A percentile compares a stretch with the other conserved stretches of the same genome.
phyloP scores from a whole-genome alignment of 768 basidiomycete species.

The Leccinum broughii region DNA sequence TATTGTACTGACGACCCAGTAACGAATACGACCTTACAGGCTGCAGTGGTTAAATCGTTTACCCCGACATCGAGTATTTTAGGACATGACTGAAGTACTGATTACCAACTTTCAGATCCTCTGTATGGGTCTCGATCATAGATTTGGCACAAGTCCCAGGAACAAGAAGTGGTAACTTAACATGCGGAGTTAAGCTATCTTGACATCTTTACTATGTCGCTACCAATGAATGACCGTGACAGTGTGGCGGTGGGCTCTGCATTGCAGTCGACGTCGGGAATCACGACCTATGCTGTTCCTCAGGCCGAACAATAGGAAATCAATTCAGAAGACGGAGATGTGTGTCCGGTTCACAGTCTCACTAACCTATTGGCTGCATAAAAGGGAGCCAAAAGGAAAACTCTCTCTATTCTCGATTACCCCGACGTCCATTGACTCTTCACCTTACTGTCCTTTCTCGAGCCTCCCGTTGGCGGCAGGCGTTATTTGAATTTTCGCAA shows the following conservation, averaged over 20 bases:
- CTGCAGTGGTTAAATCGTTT: not conserved
- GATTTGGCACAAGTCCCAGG: not conserved
- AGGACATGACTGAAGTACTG: not conserved
- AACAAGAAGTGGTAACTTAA: not conserved
- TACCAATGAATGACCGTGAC: not conserved
- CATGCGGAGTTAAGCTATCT: not conserved
- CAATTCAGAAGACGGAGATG: not conserved
- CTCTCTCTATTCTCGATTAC: not conserved
- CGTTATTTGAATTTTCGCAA: constrained; percentile 3
- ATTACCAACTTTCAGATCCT: not conserved
- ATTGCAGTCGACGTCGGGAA: not conserved
- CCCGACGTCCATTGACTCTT: not conserved
- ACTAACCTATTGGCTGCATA: not conserved
- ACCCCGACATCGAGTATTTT: not conserved
- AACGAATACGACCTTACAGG: not conserved
- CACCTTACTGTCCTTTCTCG: not conserved
- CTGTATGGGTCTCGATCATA: not conserved
- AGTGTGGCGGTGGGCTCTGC: not conserved
- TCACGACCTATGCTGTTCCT: not conserved
- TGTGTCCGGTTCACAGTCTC: not conserved
- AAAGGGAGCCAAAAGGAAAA: not conserved
- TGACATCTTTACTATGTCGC: not conserved
- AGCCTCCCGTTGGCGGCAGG: not conserved
- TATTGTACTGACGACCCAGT: not conserved
- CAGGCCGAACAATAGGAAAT: not conserved